Evolutionary conservation across 2,329 filamentous ascomycete genomes (phyloP), one percentile per base, ranked within the genome.

Genomic region (Claviceps pusilla): DNA sequence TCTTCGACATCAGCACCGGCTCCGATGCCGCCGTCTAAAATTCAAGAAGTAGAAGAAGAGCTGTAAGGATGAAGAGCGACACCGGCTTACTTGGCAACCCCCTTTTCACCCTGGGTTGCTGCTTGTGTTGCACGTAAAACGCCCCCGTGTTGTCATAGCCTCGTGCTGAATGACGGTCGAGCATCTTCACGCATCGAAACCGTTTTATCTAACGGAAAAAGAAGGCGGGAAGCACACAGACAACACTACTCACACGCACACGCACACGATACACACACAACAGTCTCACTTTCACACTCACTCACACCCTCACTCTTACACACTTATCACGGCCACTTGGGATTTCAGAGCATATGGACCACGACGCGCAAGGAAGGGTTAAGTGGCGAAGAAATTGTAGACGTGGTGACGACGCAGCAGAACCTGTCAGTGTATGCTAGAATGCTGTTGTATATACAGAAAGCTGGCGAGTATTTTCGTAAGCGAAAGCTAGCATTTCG

Each of bases 1-100:
- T 29, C 45, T 31, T 31, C 28, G 45, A 7, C 31, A 33, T 7
- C 31, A 7, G 31, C 31, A 33, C 31, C 60, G 3, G 48, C 58
- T 16, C 58, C 62, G 51, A 55, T 58, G 9, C 56, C 58, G 49
- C 64, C 60, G 49, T 52, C 59, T 50, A 66, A 64, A 54, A 48
- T 61, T n/a, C 62, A 66, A 43, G 68, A 68, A 31, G 69, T 71
- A 57, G 70, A 72, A 55, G 70, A 72, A 59, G 69, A 72, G 60
- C 63, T 71, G 58, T 76, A 59, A 57, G 29, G 24, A 11, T 14
- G 14, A n/a, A 33, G 33, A 39, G 12, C 3, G 33, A 7, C 29
- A 24, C 14, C 4, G 14, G n/a, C 39, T n/a, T 7, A 4, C 39
- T 46, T 19, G 31, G n/a, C n/a, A n/a, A n/a, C n/a, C n/a, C n/a